Evolutionary conservation across 257 asterid species (phyloP), one percentile per base, ranked within the genome.

Genomic region (Echites panduratus): DNA sequence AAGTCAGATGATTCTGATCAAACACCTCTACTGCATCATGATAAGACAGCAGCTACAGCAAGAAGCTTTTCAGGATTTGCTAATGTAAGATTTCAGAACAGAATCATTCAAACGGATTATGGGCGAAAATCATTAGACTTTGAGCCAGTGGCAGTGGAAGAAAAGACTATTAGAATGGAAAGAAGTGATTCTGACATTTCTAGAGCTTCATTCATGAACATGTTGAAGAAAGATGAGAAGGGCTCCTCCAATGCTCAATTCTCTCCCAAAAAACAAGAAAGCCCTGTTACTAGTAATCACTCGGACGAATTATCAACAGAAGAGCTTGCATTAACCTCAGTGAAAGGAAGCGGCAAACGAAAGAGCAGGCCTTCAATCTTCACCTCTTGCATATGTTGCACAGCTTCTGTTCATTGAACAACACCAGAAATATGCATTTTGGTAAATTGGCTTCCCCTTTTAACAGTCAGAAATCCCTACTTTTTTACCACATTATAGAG

Each of bases 371-470:
- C 96, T 57, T 90, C 90, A n/a, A 79, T 90, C 73, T 87, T 90
- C 85, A 82, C 85, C 52, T 84, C 93, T 52, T 90, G 97, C 89
- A 79, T 90, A 2, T 90, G 97, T 72, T 90, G 97, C 88, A 78
- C 89, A 56, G 77, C 93, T 66, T 83, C 82, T 67, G 81, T 81
- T 44, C 75, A 66, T 68, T 81, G 44, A 71, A 24, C 29, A 72
- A 11, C 78, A 49, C 62, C 11, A 29, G 26, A 4, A 45, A 35
- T 24, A 41, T 58, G 22, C 54, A 44, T 70, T 45, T 54, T 66
- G 19, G 5, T 3, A 7, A 2, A 14, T 22, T 76, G 48, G 45
- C 9, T 26, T 22, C 44, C 44, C 57, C 2, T 16, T 50, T 43
- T 10, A 17, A 29, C 10, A 40, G 26, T 27, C 11, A 38, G 11